Base-by-base conservation (phyloP, 805 yeast species). In the Teunomyces barrocoloradensis region DNA sequence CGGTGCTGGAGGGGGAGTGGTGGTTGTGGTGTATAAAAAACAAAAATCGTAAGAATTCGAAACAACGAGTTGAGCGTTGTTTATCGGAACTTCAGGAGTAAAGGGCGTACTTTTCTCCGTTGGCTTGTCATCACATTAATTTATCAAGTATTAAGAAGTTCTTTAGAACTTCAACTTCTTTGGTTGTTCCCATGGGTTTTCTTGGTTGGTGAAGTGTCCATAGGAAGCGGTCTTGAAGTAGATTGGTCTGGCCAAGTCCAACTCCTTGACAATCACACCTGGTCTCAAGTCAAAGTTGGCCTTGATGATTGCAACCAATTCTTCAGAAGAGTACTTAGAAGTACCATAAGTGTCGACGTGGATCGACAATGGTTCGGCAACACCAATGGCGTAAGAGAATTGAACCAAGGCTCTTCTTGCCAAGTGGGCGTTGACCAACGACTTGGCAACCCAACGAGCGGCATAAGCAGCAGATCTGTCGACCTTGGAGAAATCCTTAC, bases 361-460 rank as follows among this genome's bases (percentile, higher is more conserved):
- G 74, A 94, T 87, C 50, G 97, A 89, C 71, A 94, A 84, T 68
- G 99, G 99, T 79, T 94, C 98, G 63, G 99, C 98, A 64, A 94
- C 97, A 88, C 99, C 99, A 71, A 94, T 94, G 70, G 99, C 99
- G 75, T 94, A 94, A 43, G 99, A 92, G 80, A 90, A 90, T 80
- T 94, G 99, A 53, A 94, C 99, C 64, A 94, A 82, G 55, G 91
- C 96, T 81, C 99, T 90, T 79, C 87, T 88, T 65, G 97, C 96
- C 65, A 94, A 81, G 60, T 94, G 92, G 56, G 99, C 97, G 63
- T 81, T 78, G 57, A 94, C 96, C 64, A 94, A 83, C 47, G 99
- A 94, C 81, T 94, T 94, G 73, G 99, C 99, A 64, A 94, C 97
- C 99, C 99, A 94, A 81, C 99, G 90, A 64, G 99, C 99, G 66